Conservation (phyloP, 176 grass and related monocot genomes). For the Eremochloa ophiuroides region DNA sequence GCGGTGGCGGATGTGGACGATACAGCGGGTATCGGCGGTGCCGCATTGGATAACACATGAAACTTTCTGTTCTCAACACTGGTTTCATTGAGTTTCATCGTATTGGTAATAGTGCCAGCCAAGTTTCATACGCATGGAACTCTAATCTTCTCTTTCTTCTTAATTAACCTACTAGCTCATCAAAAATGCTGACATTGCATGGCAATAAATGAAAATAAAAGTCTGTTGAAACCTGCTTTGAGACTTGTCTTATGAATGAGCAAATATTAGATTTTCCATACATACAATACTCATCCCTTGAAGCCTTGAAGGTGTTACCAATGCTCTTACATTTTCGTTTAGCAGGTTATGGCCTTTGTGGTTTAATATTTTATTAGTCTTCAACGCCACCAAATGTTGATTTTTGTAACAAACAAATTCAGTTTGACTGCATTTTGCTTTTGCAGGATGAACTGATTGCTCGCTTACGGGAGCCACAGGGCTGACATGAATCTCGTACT, state of each 20-base stretch:
- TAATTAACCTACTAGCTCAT: too few species aligned
- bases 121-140: too few species aligned
- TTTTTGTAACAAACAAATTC: background rate
- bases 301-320: background rate
- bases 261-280: background rate
- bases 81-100: too few species aligned
- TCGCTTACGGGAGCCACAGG: constrained; percentile 37
- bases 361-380: background rate
- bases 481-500: constrained; percentile 3
- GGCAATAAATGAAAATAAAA: too few species aligned
- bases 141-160: too few species aligned
- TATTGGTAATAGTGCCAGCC: too few species aligned
- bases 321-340: background rate
- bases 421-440: background rate
- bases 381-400: background rate
- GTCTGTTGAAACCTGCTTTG: too few species aligned
- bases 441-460: constrained; percentile 58
- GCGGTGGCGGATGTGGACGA: too few species aligned
- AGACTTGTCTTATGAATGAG: background rate
- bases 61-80: too few species aligned
- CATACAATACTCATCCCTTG: background rate
- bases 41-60: too few species aligned
- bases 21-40: too few species aligned
- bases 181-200: too few species aligned
- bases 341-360: background rate